Evolutionary conservation across 305 asterid genomes (phyloP), one percentile per base, ranked within the genome.

Genomic region (Fraxinus baroniana): DNA sequence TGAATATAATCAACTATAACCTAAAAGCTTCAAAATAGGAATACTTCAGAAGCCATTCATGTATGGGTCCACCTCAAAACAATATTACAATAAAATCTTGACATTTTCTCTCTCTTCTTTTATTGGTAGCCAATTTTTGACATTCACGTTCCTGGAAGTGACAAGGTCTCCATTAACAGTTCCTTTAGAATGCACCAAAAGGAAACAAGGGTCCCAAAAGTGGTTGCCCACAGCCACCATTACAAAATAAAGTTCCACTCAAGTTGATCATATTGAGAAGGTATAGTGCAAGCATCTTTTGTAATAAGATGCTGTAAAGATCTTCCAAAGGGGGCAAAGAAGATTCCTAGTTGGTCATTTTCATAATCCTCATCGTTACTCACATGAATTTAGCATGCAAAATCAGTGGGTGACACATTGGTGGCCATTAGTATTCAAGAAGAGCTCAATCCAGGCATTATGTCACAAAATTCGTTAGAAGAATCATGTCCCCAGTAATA

Each of bases 261-360:
- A 75, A 87, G 85, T 86, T 84, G 77, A 84, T 80, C 81, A 74
- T 77, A 79, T 66, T 70, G 84, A 87, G 86, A 84, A 86, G 90
- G 78, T 39, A 8, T 80, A 37, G 85, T 74, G 76, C 78, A 77
- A 79, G 77, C 75, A 82, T 86, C 78, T 86, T 75, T 82, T 39
- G 73, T 39, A 75, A 83, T 33, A 82, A 84, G 84, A 85, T 83
- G 90, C 88, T 44, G 62, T 83, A 78, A 85, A 82, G 49, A 83
- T 86, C 87, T 81, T 84, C 79, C 66, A 80, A 87, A 85, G 83
- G 79, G 74, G 84, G 83, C 87, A 84, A 83, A 80, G 78, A 86
- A 86, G 91, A 91, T 91, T 87, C 95, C 89, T 83, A 84, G 85
- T 87, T 83, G 84, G 89, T 87, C 87, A 57, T 80, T 87, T 80